Conservation (phyloP, 192 early-diverging fungal species). For the Obelidium mucronatum region DNA sequence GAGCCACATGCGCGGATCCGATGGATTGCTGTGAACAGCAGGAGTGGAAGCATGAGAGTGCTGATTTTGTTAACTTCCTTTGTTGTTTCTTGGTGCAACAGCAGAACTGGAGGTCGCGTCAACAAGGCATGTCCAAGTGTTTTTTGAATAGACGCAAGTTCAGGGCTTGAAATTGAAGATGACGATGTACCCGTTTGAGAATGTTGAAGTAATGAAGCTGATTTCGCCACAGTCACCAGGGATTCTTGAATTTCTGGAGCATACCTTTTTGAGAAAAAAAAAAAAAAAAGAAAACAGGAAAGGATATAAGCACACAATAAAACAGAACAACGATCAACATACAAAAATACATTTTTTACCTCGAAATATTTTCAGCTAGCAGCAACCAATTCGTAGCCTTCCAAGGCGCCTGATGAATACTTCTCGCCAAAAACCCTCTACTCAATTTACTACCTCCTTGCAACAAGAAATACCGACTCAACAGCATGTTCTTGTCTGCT, state of each 20-base stretch:
- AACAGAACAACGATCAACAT: too few species aligned
- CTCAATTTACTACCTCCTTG: constrained; percentile 44
- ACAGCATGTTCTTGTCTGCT: constrained; percentile 32
- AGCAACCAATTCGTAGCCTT: constrained; percentile 40
- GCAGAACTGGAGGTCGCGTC: neutral
- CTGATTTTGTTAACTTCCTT: too few species aligned
- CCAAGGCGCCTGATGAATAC: constrained; percentile 48
- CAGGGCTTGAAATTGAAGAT: neutral
- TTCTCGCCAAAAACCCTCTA: constrained; percentile 47
- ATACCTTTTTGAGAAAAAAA: constrained; percentile 21
- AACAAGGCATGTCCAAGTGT: constrained; percentile 25
- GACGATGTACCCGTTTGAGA: neutral
- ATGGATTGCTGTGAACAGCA: constrained; percentile 17
- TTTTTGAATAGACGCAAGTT: constrained; percentile 6
- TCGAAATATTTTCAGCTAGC: constrained; percentile 37
- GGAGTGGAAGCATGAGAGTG: constrained; percentile 24
- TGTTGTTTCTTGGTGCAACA: neutral
- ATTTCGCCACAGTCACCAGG: constrained; percentile 13
- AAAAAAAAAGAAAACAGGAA: neutral
- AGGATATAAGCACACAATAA: neutral
- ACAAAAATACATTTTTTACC: constrained; percentile 15
- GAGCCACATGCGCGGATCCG: constrained; percentile 19
- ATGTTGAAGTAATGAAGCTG: constrained; percentile 19
- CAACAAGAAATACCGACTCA: constrained; percentile 42
- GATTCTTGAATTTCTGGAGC: constrained; percentile 16